Evolutionary conservation across 2,329 filamentous ascomycete species (phyloP).

Genomic region (Fusarium papillatum): DNA sequence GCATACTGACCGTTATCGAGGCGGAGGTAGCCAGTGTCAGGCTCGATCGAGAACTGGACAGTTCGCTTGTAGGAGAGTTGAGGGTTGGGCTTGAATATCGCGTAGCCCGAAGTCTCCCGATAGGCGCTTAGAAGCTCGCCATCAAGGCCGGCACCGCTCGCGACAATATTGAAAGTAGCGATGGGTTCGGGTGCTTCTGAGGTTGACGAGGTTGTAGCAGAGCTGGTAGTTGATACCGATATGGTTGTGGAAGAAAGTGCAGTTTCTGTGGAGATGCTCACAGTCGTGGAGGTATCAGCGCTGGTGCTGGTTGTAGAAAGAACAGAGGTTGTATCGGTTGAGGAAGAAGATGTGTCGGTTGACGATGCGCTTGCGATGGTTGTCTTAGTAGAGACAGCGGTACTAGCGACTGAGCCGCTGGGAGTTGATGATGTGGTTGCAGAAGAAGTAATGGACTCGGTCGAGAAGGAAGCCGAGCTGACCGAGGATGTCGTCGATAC

Average conservation of each 20-base stretch:
- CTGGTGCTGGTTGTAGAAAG: not conserved
- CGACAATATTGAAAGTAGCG: not conserved
- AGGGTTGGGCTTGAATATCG: too few relatives aligned
- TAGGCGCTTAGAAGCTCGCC: too few relatives aligned
- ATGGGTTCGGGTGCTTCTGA: not conserved
- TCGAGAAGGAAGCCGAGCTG: too few relatives aligned
- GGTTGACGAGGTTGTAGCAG: not conserved
- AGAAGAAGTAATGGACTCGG: not conserved
- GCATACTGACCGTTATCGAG: too few relatives aligned
- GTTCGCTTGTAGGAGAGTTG: too few relatives aligned
- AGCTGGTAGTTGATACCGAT: not conserved
- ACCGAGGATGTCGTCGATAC: not conserved
- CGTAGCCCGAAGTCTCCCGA: too few relatives aligned
- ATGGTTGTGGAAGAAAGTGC: not conserved
- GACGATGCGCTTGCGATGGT: too few relatives aligned
- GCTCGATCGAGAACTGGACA: too few relatives aligned
- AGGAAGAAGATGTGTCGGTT: too few relatives aligned
- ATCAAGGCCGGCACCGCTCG: too few relatives aligned
- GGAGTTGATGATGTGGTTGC: not conserved
- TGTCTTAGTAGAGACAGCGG: not conserved
- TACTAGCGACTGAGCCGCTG: too few relatives aligned
- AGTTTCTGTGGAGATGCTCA: not conserved
- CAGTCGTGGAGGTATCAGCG: not conserved
- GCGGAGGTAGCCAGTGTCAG: too few relatives aligned
- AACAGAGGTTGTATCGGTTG: not conserved